Evolutionary conservation across 192 early-diverging fungal genomes (phyloP).

Genomic region (Backusella psychrophila): DNA sequence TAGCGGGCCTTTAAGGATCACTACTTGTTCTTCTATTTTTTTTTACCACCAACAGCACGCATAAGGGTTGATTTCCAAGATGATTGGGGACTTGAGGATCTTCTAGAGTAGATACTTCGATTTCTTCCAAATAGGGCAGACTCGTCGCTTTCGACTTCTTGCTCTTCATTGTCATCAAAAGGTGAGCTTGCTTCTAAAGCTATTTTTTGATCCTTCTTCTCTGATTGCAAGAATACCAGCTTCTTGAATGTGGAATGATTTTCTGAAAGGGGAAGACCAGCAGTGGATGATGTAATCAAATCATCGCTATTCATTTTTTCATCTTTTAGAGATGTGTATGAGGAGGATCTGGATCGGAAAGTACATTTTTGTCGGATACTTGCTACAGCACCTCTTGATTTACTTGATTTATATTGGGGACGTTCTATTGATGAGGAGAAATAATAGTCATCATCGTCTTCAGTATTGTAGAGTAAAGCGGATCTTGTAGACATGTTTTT

Average conservation of each 20-base stretch:
- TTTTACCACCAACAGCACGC: neutral
- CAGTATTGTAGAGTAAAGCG: neutral
- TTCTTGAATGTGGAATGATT: neutral
- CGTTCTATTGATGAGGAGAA: neutral
- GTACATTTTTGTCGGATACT: neutral
- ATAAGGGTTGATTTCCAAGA: neutral
- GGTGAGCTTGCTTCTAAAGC: neutral
- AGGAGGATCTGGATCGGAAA: neutral
- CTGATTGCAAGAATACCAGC: neutral
- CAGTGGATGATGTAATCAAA: neutral
- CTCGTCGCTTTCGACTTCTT: neutral
- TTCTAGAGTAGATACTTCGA: neutral
- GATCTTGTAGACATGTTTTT: neutral
- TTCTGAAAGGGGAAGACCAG: neutral
- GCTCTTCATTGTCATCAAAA: neutral
- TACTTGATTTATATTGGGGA: constrained; percentile 1
- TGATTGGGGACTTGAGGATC: neutral
- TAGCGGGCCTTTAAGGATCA: neutral
- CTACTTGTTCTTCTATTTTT: neutral
- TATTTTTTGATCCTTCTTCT: neutral
- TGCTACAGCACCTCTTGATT: neutral
- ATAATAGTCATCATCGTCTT: neutral
- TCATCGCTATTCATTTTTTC: neutral
- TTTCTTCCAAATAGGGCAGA: neutral
- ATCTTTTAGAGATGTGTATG: neutral